Base-by-base conservation (phyloP, 2,329 filamentous ascomycete genomes). In the Claviceps pusilla region DNA sequence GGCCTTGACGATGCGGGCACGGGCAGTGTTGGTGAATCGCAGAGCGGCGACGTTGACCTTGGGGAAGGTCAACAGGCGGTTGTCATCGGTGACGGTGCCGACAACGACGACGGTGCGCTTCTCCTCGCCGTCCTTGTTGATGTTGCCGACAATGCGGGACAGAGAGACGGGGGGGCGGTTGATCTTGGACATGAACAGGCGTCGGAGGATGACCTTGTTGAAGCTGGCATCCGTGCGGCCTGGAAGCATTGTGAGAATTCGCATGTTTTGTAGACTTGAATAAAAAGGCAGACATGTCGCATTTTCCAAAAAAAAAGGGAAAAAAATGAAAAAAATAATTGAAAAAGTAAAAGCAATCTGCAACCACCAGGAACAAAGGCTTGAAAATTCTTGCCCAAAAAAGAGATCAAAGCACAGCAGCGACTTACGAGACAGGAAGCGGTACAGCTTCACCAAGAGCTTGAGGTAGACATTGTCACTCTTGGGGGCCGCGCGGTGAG, bases 131-230 rank as follows among this genome's bases (percentile, higher is more conserved):
- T 76, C 76, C 67, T 84, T 80, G 69, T 74, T 75, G 67, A 80
- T 74, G 75, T 86, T 87, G 70, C 76, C 73, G 61, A 78, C 84
- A 69, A 97, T 89, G 74, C 91, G 87, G 64, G 90, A 96, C 68
- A 98, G 80, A 58, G 90, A 96, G 69, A 98, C 84, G 61, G 93
- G 89, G 59, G 89, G 88, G 66, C 90, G 87, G 87, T 97, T 97
- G 78, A 94, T 95, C 76, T 90, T 89, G 74, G 89, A 95, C 88
- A 93, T 95, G 72, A 95, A 95, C 59, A 98, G 86, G 69, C 93
- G 88, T 73, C 91, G 89, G 68, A 98, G 87, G 71, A 98, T 83
- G 68, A 93, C 87, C 82, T 95, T 94, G 87, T 98, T 98, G 87
- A 98, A 98, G 77, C 82, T 82, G 63, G 89, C 82, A 74, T 97